phyloP scores from a whole-genome alignment of 1,284 basidiomycete species.

The Ceratobasidium sp. region DNA sequence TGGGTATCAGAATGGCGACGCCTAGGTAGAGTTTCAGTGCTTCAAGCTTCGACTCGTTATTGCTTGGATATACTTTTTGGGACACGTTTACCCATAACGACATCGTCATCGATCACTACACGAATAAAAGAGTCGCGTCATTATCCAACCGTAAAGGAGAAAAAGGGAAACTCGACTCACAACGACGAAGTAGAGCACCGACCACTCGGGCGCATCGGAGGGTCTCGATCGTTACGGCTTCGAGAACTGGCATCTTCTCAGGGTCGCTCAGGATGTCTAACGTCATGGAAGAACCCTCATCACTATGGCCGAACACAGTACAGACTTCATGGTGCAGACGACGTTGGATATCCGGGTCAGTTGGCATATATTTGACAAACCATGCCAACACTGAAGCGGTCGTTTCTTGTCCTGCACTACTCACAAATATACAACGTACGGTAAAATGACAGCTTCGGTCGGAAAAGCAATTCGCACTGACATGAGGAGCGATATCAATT shows the following conservation, averaged over 20 bases:
- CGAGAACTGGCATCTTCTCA: constrained; percentile 5
- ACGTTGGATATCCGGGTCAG: constrained; percentile 7
- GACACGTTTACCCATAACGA: neutral
- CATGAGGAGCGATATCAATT: constrained; percentile 25
- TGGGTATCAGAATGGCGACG: no score
- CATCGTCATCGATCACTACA: constrained; percentile 4
- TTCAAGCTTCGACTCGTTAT: no score
- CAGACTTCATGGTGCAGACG: constrained; percentile 29
- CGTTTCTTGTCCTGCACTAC: constrained; percentile 19
- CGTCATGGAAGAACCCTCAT: neutral
- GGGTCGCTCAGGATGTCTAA: constrained; percentile 6
- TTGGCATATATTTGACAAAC: constrained; percentile 14
- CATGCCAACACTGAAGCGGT: constrained; percentile 11
- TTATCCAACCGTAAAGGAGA: no score
- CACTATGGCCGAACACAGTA: neutral
- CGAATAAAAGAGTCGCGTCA: neutral
- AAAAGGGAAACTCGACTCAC: no score
- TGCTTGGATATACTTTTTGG: neutral
- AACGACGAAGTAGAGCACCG: neutral
- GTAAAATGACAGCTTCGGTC: no score
- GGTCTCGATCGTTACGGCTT: constrained; percentile 23
- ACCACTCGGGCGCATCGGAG: constrained; percentile 5
- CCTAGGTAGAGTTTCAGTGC: no score
- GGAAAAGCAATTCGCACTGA: neutral
- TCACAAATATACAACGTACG: neutral